Evolutionary conservation across 129 eudicot species (phyloP).

Genomic region (Erigeron canadensis): DNA sequence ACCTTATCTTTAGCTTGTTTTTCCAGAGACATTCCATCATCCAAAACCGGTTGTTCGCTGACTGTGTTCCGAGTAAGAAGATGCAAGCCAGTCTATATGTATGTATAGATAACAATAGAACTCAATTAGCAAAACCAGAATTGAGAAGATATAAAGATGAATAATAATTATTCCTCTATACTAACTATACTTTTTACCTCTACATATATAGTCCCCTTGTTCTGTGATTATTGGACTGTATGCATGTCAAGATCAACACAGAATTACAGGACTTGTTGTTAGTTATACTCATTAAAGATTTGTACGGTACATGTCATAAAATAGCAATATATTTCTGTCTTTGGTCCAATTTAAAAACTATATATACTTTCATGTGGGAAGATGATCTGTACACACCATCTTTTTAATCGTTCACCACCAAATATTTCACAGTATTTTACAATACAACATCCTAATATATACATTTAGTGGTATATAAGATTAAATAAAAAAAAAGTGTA

Average conservation of each 20-base stretch:
- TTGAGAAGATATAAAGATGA: not conserved
- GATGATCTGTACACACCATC: no score
- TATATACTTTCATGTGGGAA: no score
- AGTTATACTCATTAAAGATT: not conserved
- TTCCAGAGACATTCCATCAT: slow-evolving; percentile 43
- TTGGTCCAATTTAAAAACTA: no score
- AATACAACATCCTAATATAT: no score
- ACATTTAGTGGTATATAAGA: no score
- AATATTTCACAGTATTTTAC: no score
- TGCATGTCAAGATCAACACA: slow-evolving; percentile 16
- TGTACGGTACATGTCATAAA: not conserved
- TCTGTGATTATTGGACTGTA: not conserved
- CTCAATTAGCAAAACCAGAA: slow-evolving; percentile 10
- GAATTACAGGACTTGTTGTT: not conserved
- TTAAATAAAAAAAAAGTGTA: no score
- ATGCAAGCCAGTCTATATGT: slow-evolving; percentile 52
- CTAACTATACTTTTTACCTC: not conserved
- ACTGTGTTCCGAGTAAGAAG: slow-evolving; percentile 48
- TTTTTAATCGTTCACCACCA: no score
- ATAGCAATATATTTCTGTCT: not conserved
- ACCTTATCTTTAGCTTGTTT: slow-evolving; percentile 47
- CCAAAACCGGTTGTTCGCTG: slow-evolving; percentile 44
- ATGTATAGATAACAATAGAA: not conserved
- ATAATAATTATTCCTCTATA: not conserved
- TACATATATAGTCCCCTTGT: not conserved